Evolutionary conservation across 2,329 filamentous ascomycete genomes (phyloP).

Genomic region (Neonectria faginata): DNA sequence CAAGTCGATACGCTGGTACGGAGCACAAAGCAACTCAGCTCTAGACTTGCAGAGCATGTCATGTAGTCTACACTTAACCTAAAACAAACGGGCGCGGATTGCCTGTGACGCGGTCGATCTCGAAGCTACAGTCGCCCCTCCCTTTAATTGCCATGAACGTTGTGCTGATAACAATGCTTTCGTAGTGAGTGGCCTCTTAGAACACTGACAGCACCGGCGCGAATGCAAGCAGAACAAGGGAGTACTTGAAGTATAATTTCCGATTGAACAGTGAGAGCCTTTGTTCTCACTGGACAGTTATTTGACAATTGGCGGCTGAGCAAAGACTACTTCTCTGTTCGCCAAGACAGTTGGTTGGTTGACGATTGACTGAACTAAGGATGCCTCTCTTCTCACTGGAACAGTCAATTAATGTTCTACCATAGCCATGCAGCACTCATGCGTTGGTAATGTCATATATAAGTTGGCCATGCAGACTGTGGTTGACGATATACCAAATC

Average conservation of each 20-base stretch:
- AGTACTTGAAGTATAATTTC: background rate
- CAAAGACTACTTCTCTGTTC: background rate
- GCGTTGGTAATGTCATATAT: background rate
- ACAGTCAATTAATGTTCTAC: background rate
- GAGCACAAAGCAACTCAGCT: too few relatives aligned
- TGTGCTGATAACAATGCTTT: too few relatives aligned
- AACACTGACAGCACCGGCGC: background rate
- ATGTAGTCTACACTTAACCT: too few relatives aligned
- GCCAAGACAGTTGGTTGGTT: background rate
- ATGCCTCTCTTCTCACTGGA: background rate
- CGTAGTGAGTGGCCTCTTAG: background rate
- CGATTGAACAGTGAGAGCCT: background rate
- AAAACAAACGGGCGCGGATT: too few relatives aligned
- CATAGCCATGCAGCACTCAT: background rate
- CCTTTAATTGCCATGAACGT: too few relatives aligned
- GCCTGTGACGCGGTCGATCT: too few relatives aligned
- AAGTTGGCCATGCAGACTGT: background rate
- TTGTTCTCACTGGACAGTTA: background rate
- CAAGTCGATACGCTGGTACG: too few relatives aligned
- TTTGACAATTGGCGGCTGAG: background rate
- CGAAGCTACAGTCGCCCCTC: too few relatives aligned
- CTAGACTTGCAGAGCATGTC: too few relatives aligned
- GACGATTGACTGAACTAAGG: background rate
- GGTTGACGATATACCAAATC: background rate
- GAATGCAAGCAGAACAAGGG: background rate